Evolutionary conservation across 768 basidiomycete species (phyloP).

Genomic region (Tylopilus plumbeoviolaceoides): DNA sequence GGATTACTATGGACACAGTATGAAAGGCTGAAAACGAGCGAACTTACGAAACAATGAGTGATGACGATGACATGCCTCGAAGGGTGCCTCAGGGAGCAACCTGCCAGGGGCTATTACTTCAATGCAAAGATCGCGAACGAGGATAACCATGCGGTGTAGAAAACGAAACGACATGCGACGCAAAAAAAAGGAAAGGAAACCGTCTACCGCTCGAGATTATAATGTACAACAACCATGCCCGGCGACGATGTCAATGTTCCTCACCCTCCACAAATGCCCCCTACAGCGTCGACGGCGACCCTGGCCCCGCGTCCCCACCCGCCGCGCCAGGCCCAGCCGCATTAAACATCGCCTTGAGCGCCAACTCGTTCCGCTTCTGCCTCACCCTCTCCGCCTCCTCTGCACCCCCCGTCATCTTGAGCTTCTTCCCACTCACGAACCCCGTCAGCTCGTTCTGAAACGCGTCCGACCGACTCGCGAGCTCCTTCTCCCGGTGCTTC

Average conservation of each 20-base stretch:
- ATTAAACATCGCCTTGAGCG: slow-evolving; percentile 86
- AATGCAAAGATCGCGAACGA: too few species aligned
- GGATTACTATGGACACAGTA: too few species aligned
- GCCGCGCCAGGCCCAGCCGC: slow-evolving; percentile 13
- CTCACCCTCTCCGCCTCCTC: slow-evolving; percentile 88
- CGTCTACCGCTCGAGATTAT: neutral
- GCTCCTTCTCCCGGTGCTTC: slow-evolving; percentile 72
- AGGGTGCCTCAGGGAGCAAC: too few species aligned
- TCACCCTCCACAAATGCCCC: too few species aligned
- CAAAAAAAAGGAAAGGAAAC: neutral
- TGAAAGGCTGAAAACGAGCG: too few species aligned
- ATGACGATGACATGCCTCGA: too few species aligned
- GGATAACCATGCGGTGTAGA: too few species aligned
- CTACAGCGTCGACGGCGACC: too few species aligned
- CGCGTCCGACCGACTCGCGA: slow-evolving; percentile 70
- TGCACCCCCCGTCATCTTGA: slow-evolving; percentile 94
- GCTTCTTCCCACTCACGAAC: slow-evolving; percentile 83
- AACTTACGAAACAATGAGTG: too few species aligned
- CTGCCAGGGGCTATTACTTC: too few species aligned
- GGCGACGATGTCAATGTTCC: too few species aligned
- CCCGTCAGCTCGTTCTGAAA: slow-evolving; percentile 80
- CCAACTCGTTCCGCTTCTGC: slow-evolving; percentile 77
- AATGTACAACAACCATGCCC: neutral
- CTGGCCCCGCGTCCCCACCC: too few species aligned
- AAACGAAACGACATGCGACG: neutral